Conservation (phyloP, 495 filamentous ascomycete genomes). For the Xylaria nigripes region DNA sequence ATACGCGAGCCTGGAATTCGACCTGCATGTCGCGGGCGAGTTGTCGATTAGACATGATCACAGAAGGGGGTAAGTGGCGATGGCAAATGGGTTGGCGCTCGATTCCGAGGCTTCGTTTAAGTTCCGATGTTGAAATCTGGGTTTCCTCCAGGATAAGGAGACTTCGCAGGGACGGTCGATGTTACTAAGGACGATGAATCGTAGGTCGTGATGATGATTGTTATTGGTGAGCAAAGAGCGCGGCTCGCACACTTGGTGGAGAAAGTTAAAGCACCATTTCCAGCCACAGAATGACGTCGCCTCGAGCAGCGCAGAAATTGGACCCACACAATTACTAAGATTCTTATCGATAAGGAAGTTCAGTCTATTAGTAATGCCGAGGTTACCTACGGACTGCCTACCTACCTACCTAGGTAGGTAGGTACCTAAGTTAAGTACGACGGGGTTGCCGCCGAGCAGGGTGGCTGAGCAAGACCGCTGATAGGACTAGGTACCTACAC, state of each 20-base stretch:
- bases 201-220: neutral
- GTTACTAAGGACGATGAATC: neutral
- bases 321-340: no score
- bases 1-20: constrained; percentile 45
- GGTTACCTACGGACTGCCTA: no score
- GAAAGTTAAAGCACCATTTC: neutral
- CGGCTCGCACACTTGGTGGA: neutral
- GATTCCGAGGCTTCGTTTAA: neutral
- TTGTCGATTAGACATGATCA: constrained; percentile 43
- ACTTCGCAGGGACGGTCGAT: neutral
- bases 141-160: neutral
- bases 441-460: no score
- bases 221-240: neutral
- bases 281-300: neutral
- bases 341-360: no score
- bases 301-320: no score
- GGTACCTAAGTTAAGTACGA: no score
- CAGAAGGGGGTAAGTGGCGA: neutral
- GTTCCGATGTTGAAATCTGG: neutral
- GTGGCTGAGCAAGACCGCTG: no score
- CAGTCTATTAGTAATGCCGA: no score
- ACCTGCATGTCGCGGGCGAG: constrained; percentile 44
- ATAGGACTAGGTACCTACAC: no score
- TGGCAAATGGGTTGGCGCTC: neutral
- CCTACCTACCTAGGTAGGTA: no score